These are phyloP conservation scores for Pseudocercospora fuligena DNA, from an alignment of 2,329 filamentous ascomycete genomes.

Conservation along the genomic window DNA sequence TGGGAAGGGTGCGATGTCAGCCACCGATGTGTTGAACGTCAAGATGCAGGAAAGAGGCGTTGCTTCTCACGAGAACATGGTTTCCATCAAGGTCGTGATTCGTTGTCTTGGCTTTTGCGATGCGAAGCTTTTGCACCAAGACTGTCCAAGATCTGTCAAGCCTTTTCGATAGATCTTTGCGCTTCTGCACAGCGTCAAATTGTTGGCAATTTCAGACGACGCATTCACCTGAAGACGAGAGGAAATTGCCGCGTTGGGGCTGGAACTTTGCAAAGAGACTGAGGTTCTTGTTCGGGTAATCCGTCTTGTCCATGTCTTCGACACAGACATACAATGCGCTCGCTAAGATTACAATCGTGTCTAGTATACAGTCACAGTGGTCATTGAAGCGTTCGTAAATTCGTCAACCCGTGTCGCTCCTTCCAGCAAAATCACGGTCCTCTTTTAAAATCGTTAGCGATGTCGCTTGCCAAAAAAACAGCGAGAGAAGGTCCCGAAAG, in stretches of 20 bases:
- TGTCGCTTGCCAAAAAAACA: constrained; percentile 4
- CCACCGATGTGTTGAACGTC: not conserved
- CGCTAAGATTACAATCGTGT: constrained; percentile 19
- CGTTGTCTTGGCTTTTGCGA: not conserved
- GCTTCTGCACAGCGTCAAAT: not conserved
- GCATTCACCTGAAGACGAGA: not conserved
- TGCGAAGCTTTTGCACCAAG: constrained; percentile 8
- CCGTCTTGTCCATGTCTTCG: not conserved
- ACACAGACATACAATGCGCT: constrained; percentile 2
- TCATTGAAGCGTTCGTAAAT: constrained; percentile 19
- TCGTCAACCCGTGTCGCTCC: constrained; percentile 3
- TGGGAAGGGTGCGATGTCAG: not conserved
- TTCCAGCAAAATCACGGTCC: constrained; percentile 1
- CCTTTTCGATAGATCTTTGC: not conserved
- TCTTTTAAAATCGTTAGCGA: constrained; percentile 17
- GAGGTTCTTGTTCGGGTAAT: not conserved
- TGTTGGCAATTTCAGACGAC: not conserved
- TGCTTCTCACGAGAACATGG: not conserved
- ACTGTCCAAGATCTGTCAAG: constrained; percentile 6
- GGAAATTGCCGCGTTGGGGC: not conserved
- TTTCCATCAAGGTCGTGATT: not conserved
- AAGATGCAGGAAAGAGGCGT: not conserved
- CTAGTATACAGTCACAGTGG: constrained; percentile 19
- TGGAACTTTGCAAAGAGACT: not conserved
- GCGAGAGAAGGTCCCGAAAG: not conserved